Evolutionary conservation across 2,329 filamentous ascomycete species (phyloP), one percentile per base, ranked within the genome.

Genomic region (Pezicula radicicola): DNA sequence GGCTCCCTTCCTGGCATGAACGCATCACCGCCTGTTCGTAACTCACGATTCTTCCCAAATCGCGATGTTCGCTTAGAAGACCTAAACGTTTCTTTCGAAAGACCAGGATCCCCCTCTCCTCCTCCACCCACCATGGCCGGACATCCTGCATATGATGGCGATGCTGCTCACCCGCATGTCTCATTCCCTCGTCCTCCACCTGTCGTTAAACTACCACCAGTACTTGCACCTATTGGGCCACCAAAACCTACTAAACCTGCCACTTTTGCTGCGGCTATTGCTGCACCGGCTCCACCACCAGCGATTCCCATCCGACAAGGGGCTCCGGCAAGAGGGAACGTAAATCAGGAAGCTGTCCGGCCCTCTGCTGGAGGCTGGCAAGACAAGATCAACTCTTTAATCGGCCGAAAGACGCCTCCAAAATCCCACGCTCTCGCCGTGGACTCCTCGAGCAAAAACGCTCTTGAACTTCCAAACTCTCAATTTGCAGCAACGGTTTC

Each of bases 321-420:
- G 19, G 72, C 75, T 18, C 63, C 69, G 68, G 28, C 59, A 53
- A 56, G 70, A 66, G 45, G 35, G 33, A 45, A 43, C 35, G 39
- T 40, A 36, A 21, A 9, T 21, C 37, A 16, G 19, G 37, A 40
- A 40, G 15, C n/a, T 40, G n/a, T 21, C 3, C 37, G 37, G 15
- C 19, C 42, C 10, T 45, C 42, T 16, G 75, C 46, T 70, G 68
- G 53, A 60, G 72, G 78, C 50, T 93, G 91, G 91, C 91, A 96
- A 68, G 86, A 88, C 61, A 85, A 85, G 62, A 91, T 97, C 68
- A 91, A 96, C 68, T 85, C 80, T 43, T 78, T 96, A 42, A 81
- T 84, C 60, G 83, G 83, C n/a, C 73, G 75, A 37, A 91, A 88
- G 65, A 77, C 70, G 7, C 75, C 75, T 13, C 75, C 78, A 43